These are phyloP conservation scores for Leccinum rimulosum DNA, from an alignment of 768 basidiomycete species.

Conservation along the genomic window DNA sequence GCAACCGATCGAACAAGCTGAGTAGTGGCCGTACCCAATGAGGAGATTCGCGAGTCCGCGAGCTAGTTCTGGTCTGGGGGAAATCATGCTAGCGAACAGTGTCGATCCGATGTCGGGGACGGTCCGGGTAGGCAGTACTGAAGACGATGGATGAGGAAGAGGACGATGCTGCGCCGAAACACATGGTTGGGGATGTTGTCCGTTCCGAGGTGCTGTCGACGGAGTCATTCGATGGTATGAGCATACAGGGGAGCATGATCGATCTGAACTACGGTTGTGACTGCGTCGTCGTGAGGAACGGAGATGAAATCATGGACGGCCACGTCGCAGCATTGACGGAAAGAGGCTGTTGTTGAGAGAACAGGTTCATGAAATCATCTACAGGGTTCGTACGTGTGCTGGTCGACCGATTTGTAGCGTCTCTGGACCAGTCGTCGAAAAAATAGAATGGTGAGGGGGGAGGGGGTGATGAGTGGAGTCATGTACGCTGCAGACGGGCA, in stretches of 20 bases:
- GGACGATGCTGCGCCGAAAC: too few species aligned
- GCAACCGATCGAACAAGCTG: too few species aligned
- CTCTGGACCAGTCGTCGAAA: constrained; percentile 52
- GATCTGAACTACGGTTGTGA: constrained; percentile 33
- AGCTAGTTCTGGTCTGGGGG: too few species aligned
- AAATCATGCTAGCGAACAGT: too few species aligned
- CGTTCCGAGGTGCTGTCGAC: constrained; percentile 4
- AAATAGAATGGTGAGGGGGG: too few species aligned
- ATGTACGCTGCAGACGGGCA: too few species aligned
- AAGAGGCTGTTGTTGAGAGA: constrained; percentile 34
- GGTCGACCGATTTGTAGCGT: constrained; percentile 12
- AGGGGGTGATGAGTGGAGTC: too few species aligned
- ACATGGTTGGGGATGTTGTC: constrained; percentile 5
- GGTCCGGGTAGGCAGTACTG: too few species aligned
- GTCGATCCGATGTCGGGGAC: too few species aligned
- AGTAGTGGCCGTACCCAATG: too few species aligned
- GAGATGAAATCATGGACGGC: constrained; percentile 19
- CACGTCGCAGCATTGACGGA: constrained; percentile 29
- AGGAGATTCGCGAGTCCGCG: too few species aligned
- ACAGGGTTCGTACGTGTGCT: constrained; percentile 26
- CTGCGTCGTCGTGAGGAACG: constrained; percentile 14
- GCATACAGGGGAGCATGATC: constrained; percentile 45
- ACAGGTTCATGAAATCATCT: constrained; percentile 66
- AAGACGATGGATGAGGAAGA: too few species aligned
- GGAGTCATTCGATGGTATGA: constrained; percentile 18